A percentile compares a stretch with the other conserved stretches of the same genome.
phyloP scores from a whole-genome alignment of 1,139 yeast genomes.

The Yamadazyma pseudoaaseri region DNA sequence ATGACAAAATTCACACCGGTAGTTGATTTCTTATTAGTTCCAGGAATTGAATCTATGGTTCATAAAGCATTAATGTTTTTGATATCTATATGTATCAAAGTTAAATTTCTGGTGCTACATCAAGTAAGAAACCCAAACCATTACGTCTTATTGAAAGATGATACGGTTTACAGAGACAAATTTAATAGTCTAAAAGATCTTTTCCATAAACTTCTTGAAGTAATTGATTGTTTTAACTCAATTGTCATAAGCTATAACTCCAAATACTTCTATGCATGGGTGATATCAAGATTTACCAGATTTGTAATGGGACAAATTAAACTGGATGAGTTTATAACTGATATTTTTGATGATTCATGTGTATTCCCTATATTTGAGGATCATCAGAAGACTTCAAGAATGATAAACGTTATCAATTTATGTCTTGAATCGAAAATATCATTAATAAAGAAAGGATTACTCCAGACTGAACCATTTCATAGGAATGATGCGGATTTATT shows the following conservation, averaged over 20 bases:
- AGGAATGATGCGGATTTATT: slow-evolving; percentile 4
- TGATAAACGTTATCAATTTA: slow-evolving; percentile 8
- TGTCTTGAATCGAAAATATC: slow-evolving; percentile 9
- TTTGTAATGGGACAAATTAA: slow-evolving; percentile 6
- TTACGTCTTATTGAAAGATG: slow-evolving; percentile 5
- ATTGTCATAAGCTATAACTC: slow-evolving; percentile 14
- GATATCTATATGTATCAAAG: slow-evolving; percentile 18
- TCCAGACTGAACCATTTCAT: neutral
- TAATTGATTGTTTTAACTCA: slow-evolving; percentile 8
- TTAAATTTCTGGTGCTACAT: slow-evolving; percentile 9
- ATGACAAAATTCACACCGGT: slow-evolving; percentile 20
- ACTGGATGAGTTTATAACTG: slow-evolving; percentile 9
- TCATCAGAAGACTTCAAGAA: neutral
- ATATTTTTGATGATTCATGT: slow-evolving; percentile 3
- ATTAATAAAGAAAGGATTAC: neutral
- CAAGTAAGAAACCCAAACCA: slow-evolving; percentile 8
- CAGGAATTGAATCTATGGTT: slow-evolving; percentile 29
- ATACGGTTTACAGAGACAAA: slow-evolving; percentile 7
- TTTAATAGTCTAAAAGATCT: slow-evolving; percentile 9
- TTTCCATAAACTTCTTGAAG: slow-evolving; percentile 10
- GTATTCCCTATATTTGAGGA: slow-evolving; percentile 13
- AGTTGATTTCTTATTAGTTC: slow-evolving; percentile 37
- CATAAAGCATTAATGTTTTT: slow-evolving; percentile 30
- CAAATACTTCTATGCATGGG: slow-evolving; percentile 16
- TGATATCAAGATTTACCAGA: slow-evolving; percentile 11